Base-by-base conservation (phyloP, 805 yeast genomes). In the Nakazawaea ambrosiae region DNA sequence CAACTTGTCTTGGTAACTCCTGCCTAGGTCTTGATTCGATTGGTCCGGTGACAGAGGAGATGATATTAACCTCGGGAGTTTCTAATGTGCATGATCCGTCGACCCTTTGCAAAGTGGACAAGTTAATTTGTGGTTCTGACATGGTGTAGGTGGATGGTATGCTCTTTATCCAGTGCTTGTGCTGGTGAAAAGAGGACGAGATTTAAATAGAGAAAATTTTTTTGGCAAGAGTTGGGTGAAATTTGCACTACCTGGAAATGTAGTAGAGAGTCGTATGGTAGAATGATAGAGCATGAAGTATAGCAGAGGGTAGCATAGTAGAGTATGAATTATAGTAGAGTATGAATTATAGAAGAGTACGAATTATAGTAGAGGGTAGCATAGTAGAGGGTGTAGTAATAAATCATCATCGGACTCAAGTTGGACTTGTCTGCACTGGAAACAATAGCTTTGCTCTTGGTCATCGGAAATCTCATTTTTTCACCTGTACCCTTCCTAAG, bases 21-120 rank as follows among this genome's bases (percentile, higher is more conserved):
- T 88, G 95, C 48, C 90, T 73, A 11, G 75, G 59, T 54, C 80
- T 81, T 9, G 86, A 79, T 50, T 90, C 97, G 22, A 90, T 71
- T 0, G 98, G 98, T 0, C 98, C 98, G 1, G 89, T 73, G 1
- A 90, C 89, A 0, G 96, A 78, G 30, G 81, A 75, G 2, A 89
- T 59, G 3, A 83, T 78, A 14, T 56, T 55, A 2, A 71, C 75
- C n/a, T 61, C 54, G 12, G 60, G 53, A 40, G 78, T 64, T 18
- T 70, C 70, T 20, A 39, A 15, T 5, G 20, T 26, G 16, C 35
- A 30, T 12, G 95, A 84, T 1, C 97, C 97, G 55, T 87, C 96
- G 2, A 81, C 90, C 44, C 76, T 71, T 38, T 17, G 38, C 28
- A 5, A 34, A 26, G 18, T 34, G 27, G 19, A 32, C 15, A 15